Conservation (phyloP, 164 flowering plant species). For the Macadamia integrifolia region DNA sequence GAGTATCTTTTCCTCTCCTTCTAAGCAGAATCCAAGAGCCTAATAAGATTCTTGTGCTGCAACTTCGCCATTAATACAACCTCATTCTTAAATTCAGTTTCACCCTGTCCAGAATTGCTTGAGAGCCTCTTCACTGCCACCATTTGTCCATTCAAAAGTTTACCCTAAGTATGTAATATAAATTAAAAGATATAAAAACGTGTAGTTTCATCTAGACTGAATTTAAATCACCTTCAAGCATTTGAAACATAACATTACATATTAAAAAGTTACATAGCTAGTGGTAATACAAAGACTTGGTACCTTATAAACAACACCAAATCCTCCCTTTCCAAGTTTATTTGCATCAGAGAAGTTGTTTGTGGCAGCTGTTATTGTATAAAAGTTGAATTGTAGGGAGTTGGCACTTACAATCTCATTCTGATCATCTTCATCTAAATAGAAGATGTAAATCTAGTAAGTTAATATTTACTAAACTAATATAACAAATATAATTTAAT, state of each 20-base stretch:
- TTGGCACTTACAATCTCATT: constrained; percentile 3
- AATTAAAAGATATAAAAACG: too few species aligned
- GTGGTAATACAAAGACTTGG: background rate
- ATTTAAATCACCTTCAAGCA: background rate
- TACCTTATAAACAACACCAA: constrained; percentile 26
- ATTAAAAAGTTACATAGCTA: too few species aligned
- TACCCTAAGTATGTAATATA: constrained; percentile 12
- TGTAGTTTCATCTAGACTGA: too few species aligned
- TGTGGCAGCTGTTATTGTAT: too few species aligned
- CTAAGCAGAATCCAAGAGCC: constrained; percentile 21
- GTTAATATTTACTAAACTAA: too few species aligned
- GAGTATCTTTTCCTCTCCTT: constrained; percentile 18
- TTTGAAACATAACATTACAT: too few species aligned
- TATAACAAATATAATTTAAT: too few species aligned
- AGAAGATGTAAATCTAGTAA: too few species aligned
- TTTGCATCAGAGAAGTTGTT: too few species aligned
- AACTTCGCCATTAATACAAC: constrained; percentile 17
- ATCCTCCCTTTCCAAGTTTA: constrained; percentile 12
- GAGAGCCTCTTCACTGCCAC: constrained; percentile 30
- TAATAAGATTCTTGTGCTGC: constrained; percentile 26
- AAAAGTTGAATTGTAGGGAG: too few species aligned
- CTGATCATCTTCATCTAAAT: constrained; percentile 1
- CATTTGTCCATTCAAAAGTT: constrained; percentile 11
- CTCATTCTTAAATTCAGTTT: background rate
- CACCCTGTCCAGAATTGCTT: constrained; percentile 17